Evolutionary conservation across 164 flowering plant species (phyloP).

Genomic region (Macadamia integrifolia): DNA sequence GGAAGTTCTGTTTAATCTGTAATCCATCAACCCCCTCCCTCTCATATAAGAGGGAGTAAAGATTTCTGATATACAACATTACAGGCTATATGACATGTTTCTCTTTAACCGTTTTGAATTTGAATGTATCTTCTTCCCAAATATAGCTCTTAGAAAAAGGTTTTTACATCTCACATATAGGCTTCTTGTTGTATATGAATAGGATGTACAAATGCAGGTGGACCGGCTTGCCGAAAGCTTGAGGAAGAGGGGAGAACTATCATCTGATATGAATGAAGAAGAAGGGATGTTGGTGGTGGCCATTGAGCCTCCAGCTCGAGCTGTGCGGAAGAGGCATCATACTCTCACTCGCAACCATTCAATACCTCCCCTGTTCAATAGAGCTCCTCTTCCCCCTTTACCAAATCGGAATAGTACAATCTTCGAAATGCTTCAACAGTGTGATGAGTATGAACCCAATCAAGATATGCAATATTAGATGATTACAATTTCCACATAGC

Average conservation of each 20-base stretch:
- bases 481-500: neutral
- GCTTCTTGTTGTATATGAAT: neutral
- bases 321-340: slow-evolving; percentile 52
- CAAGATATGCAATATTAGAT: neutral
- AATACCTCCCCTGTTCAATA: slow-evolving; percentile 6
- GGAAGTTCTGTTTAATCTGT: too few relatives aligned
- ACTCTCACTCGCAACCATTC: slow-evolving; percentile 17
- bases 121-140: neutral
- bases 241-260: slow-evolving; percentile 31
- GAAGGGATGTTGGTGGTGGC: slow-evolving; percentile 15
- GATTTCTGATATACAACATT: neutral
- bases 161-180: too few relatives aligned
- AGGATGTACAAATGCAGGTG: slow-evolving; percentile 35
- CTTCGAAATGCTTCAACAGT: slow-evolving; percentile 20
- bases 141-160: too few relatives aligned
- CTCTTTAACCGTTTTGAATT: neutral
- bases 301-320: slow-evolving; percentile 22
- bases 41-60: too few relatives aligned
- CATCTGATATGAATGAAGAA: slow-evolving; percentile 16
- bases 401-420: slow-evolving; percentile 4
- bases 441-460: slow-evolving; percentile 12
- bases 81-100: neutral
- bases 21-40: too few relatives aligned
- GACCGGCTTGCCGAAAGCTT: slow-evolving; percentile 25
- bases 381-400: slow-evolving; percentile 6